Conservation (phyloP, 257 asterid genomes). For the Przewalskia tangutica region DNA sequence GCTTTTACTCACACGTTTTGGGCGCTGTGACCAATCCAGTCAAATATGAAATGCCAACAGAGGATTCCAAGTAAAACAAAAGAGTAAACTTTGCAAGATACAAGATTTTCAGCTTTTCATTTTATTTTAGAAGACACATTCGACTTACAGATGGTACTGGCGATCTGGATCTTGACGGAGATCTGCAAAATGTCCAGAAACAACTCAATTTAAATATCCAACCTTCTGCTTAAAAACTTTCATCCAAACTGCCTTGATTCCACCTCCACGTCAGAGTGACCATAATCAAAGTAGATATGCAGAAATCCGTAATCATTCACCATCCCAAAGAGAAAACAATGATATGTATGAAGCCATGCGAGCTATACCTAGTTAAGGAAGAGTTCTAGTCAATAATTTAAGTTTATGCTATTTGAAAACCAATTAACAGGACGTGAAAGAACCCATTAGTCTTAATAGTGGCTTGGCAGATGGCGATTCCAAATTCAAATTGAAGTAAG, state of each 20-base stretch:
- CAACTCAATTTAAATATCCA: conserved; percentile 82
- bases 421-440: conserved; percentile 19
- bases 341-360: conserved; percentile 22
- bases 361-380: conserved; percentile 30
- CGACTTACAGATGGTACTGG: conserved; percentile 84
- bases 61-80: background rate
- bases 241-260: conserved; percentile 76
- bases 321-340: conserved; percentile 12
- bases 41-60: conserved; percentile 5
- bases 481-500: conserved; percentile 35
- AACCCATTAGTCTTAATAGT: conserved; percentile 21
- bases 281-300: conserved; percentile 33
- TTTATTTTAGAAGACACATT: background rate
- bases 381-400: conserved; percentile 18
- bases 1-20: background rate
- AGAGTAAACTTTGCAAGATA: too few species aligned
- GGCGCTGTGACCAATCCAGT: background rate
- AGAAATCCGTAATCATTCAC: conserved; percentile 18
- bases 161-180: conserved; percentile 94
- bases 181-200: conserved; percentile 99
- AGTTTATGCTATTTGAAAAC: conserved; percentile 20
- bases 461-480: conserved; percentile 28
- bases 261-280: conserved; percentile 54
- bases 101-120: background rate
- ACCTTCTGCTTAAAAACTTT: conserved; percentile 66